Evolutionary conservation across 1,139 yeast species (phyloP).

Genomic region (Petasospora rhodanensis): DNA sequence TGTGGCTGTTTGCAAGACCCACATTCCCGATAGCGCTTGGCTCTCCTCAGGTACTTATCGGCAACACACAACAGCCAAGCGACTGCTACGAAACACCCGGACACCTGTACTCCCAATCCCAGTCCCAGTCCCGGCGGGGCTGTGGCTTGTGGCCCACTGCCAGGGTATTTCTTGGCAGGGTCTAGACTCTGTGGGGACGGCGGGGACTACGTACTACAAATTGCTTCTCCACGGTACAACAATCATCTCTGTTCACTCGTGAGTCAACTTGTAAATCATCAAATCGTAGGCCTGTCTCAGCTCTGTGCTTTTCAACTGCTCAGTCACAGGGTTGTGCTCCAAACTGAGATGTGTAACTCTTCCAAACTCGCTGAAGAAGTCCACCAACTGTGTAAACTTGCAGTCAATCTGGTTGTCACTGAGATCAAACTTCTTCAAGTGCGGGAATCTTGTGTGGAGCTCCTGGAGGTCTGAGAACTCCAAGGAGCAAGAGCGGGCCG

Average conservation of each 20-base stretch:
- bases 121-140: too few species aligned
- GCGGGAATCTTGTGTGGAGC: slow-evolving; percentile 11
- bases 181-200: background rate
- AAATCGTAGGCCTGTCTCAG: slow-evolving; percentile 11
- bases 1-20: too few species aligned
- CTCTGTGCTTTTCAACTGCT: slow-evolving; percentile 12
- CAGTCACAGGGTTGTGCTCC: slow-evolving; percentile 19
- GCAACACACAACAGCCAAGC: too few species aligned
- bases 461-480: slow-evolving; percentile 5
- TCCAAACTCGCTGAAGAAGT: slow-evolving; percentile 11
- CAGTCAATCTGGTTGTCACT: slow-evolving; percentile 17
- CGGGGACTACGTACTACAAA: background rate
- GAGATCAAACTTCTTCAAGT: slow-evolving; percentile 14
- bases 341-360: slow-evolving; percentile 12
- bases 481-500: slow-evolving; percentile 6
- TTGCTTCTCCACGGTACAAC: too few species aligned
- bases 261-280: slow-evolving; percentile 19
- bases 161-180: too few species aligned
- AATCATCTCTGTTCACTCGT: slow-evolving; percentile 3
- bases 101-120: too few species aligned
- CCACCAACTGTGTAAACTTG: slow-evolving; percentile 11
- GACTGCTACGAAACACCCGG: too few species aligned
- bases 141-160: too few species aligned
- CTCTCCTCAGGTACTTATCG: too few species aligned
- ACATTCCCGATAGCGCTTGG: too few species aligned